Conservation (phyloP, 106 monocot genomes). For the Phalaenopsis aphrodite region DNA sequence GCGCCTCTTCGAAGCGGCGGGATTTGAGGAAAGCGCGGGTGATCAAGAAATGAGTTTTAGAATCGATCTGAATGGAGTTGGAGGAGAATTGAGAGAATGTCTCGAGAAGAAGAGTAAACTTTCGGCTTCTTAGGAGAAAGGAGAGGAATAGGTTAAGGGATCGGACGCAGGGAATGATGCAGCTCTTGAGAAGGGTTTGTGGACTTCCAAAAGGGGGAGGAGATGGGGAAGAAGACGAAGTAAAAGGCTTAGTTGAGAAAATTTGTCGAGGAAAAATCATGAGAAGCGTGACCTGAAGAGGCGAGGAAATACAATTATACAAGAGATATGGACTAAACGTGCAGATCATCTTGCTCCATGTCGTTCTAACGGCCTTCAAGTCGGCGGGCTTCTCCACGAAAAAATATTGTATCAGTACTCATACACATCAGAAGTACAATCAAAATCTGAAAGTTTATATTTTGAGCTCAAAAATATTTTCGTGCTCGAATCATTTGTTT, state of each 20-base stretch:
- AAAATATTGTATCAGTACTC: no score
- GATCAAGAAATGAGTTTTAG: slow-evolving; percentile 26
- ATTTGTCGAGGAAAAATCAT: slow-evolving; percentile 5
- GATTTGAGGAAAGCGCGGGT: slow-evolving; percentile 37
- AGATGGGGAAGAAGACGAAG: slow-evolving; percentile 6
- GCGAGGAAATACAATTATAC: not conserved
- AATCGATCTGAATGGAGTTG: slow-evolving; percentile 24
- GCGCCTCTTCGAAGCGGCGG: slow-evolving; percentile 31
- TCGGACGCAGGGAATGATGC: slow-evolving; percentile 26
- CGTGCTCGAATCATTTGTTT: no score
- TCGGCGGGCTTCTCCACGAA: no score
- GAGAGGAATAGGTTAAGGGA: slow-evolving; percentile 46
- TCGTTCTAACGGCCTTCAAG: no score
- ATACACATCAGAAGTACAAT: no score
- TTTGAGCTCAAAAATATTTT: no score
- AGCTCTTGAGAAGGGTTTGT: slow-evolving; percentile 40
- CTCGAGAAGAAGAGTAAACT: slow-evolving; percentile 30
- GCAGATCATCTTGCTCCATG: no score
- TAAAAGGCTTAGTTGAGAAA: not conserved
- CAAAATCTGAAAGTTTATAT: no score
- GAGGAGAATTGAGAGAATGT: slow-evolving; percentile 49
- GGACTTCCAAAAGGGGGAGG: not conserved
- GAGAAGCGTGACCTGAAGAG: not conserved
- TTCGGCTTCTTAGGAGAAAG: slow-evolving; percentile 32
- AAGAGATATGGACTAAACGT: no score